Evolutionary conservation across 805 yeast genomes (phyloP).

Genomic region (Saturnispora diversa): DNA sequence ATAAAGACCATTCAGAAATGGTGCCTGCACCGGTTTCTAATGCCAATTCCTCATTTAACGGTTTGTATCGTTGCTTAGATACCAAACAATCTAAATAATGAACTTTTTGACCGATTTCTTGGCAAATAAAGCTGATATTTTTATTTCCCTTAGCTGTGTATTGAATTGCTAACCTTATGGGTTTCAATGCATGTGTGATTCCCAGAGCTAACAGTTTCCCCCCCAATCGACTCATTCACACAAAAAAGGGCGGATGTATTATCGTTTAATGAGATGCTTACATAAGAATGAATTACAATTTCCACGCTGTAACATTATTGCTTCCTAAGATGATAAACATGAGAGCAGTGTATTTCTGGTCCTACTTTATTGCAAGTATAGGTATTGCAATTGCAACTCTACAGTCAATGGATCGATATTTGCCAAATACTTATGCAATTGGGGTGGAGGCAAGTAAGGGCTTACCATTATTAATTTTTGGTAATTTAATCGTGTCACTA

Average conservation of each 20-base stretch:
- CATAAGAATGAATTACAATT: neutral
- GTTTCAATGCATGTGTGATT: neutral
- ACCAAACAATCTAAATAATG: neutral
- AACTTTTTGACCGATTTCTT: neutral
- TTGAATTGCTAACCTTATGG: neutral
- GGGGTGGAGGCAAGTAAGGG: constrained; percentile 46
- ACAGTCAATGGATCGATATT: constrained; percentile 30
- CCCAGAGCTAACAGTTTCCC: neutral
- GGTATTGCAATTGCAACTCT: constrained; percentile 31
- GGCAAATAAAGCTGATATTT: neutral
- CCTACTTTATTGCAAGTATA: constrained; percentile 28
- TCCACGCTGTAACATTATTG: too few species aligned
- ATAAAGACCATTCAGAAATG: constrained; percentile 68
- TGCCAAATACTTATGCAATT: constrained; percentile 44
- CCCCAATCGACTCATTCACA: constrained; percentile 1
- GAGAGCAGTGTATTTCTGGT: constrained; percentile 13
- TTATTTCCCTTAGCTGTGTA: neutral
- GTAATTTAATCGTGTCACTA: constrained; percentile 36
- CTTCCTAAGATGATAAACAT: neutral
- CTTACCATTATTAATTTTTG: constrained; percentile 33
- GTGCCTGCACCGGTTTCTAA: constrained; percentile 76
- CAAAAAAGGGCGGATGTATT: neutral
- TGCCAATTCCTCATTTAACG: constrained; percentile 75
- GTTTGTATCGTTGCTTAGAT: constrained; percentile 33
- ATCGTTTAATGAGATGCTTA: neutral